These are phyloP conservation scores for Fagopyrum esculentum DNA, from an alignment of 148 eudicot genomes.

Conservation along the genomic window DNA sequence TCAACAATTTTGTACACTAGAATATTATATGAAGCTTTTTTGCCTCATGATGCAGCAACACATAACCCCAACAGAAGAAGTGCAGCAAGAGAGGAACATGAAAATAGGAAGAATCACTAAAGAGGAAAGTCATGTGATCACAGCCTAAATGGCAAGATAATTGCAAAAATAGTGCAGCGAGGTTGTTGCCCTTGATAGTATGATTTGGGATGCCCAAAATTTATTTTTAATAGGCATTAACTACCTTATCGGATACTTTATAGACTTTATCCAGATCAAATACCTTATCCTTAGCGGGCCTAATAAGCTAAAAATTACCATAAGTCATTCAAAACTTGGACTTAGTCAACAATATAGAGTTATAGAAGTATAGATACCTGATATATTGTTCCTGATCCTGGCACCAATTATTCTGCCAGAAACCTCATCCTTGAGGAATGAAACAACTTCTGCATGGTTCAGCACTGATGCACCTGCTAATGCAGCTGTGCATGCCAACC, in stretches of 20 bases:
- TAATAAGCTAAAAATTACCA: too few relatives aligned
- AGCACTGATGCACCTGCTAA: constrained; percentile 89
- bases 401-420: constrained; percentile 71
- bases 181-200: not conserved
- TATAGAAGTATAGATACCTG: constrained; percentile 36
- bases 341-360: not conserved
- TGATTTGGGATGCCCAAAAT: not conserved
- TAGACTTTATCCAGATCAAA: too few relatives aligned
- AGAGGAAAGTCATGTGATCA: not conserved
- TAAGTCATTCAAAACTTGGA: not conserved
- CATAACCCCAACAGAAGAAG: not conserved
- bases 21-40: not conserved
- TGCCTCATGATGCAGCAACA: not conserved
- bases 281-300: too few relatives aligned
- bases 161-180: not conserved
- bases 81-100: not conserved
- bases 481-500: constrained; percentile 90
- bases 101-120: not conserved
- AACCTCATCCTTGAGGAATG: constrained; percentile 69
- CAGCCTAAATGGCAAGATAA: not conserved
- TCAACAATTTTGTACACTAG: not conserved
- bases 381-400: constrained; percentile 57
- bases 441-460: constrained; percentile 85
- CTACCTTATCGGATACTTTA: too few relatives aligned
- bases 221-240: too few relatives aligned